Conservation (phyloP, 345 rosid genomes). For the Aquilaria malaccensis region DNA sequence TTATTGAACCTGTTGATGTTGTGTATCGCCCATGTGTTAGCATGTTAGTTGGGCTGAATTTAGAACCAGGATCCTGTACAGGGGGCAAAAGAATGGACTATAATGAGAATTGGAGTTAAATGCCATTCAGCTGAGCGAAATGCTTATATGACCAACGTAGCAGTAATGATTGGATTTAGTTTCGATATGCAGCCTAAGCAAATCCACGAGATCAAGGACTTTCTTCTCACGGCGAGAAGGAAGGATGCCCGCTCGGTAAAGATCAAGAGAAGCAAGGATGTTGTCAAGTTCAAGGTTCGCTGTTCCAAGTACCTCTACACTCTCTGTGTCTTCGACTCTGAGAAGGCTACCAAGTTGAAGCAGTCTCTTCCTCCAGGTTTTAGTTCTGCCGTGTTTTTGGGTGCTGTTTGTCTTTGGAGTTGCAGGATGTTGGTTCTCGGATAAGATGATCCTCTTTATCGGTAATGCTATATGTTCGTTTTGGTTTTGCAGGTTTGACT, state of each 20-base stretch:
- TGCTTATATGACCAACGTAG: neutral
- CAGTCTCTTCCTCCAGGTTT: constrained; percentile 97
- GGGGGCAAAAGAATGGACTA: neutral
- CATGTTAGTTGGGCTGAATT: too few relatives aligned
- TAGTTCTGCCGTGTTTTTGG: too few relatives aligned
- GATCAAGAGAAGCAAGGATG: constrained; percentile 77
- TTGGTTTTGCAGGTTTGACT: constrained; percentile 58
- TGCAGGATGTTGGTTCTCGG: neutral
- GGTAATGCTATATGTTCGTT: neutral
- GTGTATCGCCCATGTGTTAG: too few relatives aligned
- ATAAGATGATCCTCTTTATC: neutral
- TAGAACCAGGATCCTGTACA: too few relatives aligned
- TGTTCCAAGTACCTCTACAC: constrained; percentile 93
- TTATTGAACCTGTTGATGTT: too few relatives aligned
- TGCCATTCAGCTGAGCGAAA: too few relatives aligned
- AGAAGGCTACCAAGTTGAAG: constrained; percentile 93
- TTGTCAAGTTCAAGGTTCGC: constrained; percentile 88
- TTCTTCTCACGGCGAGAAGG: constrained; percentile 94
- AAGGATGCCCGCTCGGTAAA: constrained; percentile 89
- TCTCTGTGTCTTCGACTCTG: constrained; percentile 72
- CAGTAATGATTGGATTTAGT: neutral
- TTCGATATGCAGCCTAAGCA: constrained; percentile 65
- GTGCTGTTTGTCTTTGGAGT: neutral
- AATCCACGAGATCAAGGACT: constrained; percentile 93
- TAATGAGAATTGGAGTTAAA: neutral